Evolutionary conservation across 2,329 filamentous ascomycete genomes (phyloP), one percentile per base, ranked within the genome.

Genomic region (Colletotrichum higginsianum): DNA sequence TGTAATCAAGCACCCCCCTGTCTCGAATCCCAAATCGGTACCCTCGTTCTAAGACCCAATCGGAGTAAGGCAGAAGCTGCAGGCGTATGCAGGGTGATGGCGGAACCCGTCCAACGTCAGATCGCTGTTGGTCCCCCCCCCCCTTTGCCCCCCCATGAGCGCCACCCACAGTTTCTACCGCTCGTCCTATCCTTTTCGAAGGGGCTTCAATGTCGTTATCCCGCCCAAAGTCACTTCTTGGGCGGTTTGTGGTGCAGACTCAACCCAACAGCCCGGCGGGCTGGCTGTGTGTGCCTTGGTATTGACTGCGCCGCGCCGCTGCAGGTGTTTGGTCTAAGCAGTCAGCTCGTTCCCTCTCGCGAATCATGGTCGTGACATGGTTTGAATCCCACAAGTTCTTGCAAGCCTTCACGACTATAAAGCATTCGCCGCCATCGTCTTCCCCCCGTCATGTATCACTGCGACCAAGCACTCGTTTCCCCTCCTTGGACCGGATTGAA

Each of bases 41-140:
- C 9, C 4, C 46, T 50, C 47, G 46, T 61, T 49, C 46, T 26
- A 42, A 50, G 44, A 2, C 7, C 60, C 60, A 61, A 52, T 61
- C 2, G 15, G 35, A 23, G 4, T 12, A 42, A 15, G 30, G 18
- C 3, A 42, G 9, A 8, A 15, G 35, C 35, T 50, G 44, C 47
- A 40, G 30, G 58, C 8, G 21, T 9, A 46, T 46, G 21, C 21
- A 26, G 7, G 18, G 35, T 15, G 38, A 30, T 30, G 35, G 35
- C 2, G 53, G 18, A 40, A 16, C 16, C 35, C 35, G 35, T 56
- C 53, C 35, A 30, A 56, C 53, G 35, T 56, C 18, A 56, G 53
- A 56, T 42, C 21, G 6, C 3, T 23, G 35, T 23, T 6, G 12
- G 8, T 42, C 3, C 18, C 30, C 30, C 30, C 30, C 3, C 30